Base-by-base conservation (phyloP, 2,329 filamentous ascomycete genomes). In the Ceratocystis papillata region DNA sequence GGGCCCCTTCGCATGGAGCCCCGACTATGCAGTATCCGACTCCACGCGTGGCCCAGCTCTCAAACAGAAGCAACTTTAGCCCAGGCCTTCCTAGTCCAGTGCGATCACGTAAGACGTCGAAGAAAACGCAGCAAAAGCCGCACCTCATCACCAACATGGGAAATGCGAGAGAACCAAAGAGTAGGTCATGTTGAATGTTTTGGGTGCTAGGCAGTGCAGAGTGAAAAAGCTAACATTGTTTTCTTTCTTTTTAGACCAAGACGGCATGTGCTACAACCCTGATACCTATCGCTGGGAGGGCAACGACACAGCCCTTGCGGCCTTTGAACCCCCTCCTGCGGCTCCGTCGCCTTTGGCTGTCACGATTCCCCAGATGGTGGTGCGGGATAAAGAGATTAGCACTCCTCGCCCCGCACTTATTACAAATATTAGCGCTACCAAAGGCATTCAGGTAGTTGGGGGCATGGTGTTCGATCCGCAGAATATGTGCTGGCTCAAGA, bases 401-500 rank as follows among this genome's bases (percentile, higher is more conserved):
- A 87, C 84, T 1, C 84, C 85, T 70, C 76, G 87, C 68, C 80
- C 90, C 8, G 91, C 93, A 5, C 81, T 99, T 20, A 99, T 99
- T 72, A 91, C 91, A 61, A 94, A 96, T 70, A 89, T 96, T 70
- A 89, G 88, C 65, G 82, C 86, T 3, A 86, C 87, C 68, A 89
- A 93, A 72, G 92, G 90, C 69, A 88, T 96, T 15, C 92, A 96
- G 76, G 88, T 96, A 45, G 91, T 96, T 67, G 89, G 91, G n/a
- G 90, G 91, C 70, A 99, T 99, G 94, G 88, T 97, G 8, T 99
- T 97, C 74, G 94, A 99, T 73, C 94, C 94, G 2, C 87, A 90
- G 69, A 90, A 90, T 71, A 97, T 99, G 93, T 95, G 91, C 74
- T 99, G 94, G 94, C 81, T 97, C 66, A 96, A 96, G 75, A 79